phyloP scores from a whole-genome alignment of 495 filamentous ascomycete species.

The Mycothermus thermophilus region DNA sequence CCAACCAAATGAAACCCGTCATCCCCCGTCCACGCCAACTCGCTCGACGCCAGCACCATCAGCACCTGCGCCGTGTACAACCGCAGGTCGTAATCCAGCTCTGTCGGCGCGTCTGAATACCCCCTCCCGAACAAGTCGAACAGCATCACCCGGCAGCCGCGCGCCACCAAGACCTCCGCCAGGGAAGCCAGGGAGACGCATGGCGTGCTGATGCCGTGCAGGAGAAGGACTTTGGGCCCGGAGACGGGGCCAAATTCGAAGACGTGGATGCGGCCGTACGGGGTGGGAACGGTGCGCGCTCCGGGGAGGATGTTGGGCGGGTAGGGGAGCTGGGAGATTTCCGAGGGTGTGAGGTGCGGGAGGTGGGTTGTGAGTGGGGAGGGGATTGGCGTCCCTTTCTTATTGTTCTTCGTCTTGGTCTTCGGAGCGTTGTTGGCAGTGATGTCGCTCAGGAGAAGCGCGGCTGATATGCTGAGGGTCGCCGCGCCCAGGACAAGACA shows the following conservation, averaged over 20 bases:
- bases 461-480: neutral
- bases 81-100: constrained; percentile 50
- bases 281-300: constrained; percentile 54
- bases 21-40: constrained; percentile 33
- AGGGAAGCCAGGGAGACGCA: constrained; percentile 51
- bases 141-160: constrained; percentile 63
- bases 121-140: constrained; percentile 75
- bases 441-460: constrained; percentile 6
- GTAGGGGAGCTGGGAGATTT: constrained; percentile 38
- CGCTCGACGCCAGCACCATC: constrained; percentile 53
- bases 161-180: constrained; percentile 48
- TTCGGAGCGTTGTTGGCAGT: neutral
- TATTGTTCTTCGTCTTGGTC: neutral
- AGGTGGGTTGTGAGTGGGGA: constrained; percentile 16
- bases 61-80: constrained; percentile 65
- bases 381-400: constrained; percentile 1
- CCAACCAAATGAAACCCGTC: constrained; percentile 55
- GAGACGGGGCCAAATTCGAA: constrained; percentile 71
- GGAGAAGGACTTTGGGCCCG: constrained; percentile 57
- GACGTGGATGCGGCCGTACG: constrained; percentile 58
- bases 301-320: constrained; percentile 65
- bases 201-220: constrained; percentile 74
- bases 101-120: constrained; percentile 55
- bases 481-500: constrained; percentile 11
- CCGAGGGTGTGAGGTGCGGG: constrained; percentile 9